Percentiles rank a stretch among this genome's conserved stretches.
These are phyloP conservation scores for Talaromyces rugulosus DNA, from an alignment of 2,329 filamentous ascomycete genomes.

Conservation along the genomic window DNA sequence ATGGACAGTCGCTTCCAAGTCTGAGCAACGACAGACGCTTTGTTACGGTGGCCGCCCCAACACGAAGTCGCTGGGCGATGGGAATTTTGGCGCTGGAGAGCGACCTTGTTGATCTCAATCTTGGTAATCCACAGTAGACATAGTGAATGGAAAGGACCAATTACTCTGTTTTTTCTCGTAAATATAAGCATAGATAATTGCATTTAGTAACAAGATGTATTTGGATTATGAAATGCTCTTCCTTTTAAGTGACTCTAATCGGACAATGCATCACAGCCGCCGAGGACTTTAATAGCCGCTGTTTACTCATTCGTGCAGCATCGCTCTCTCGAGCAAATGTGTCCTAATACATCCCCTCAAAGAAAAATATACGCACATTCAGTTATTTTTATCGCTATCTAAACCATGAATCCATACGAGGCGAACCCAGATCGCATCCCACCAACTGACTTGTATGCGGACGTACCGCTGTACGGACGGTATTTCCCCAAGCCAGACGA, in stretches of 20 bases:
- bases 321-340: no score
- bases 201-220: no score
- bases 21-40: slow-evolving; percentile 11
- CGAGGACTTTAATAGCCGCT: no score
- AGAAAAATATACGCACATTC: not conserved
- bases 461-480: not conserved
- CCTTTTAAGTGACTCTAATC: no score
- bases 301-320: no score
- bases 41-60: slow-evolving; percentile 4
- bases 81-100: slow-evolving; percentile 11
- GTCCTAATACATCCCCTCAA: no score
- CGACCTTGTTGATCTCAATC: slow-evolving; percentile 7
- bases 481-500: not conserved
- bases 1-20: not conserved
- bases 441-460: not conserved
- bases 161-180: no score
- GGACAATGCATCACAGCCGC: no score
- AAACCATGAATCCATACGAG: not conserved
- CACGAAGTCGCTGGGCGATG: slow-evolving; percentile 9
- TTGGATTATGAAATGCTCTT: no score
- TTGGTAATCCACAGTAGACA: not conserved
- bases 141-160: not conserved
- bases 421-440: not conserved
- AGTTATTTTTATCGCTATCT: not conserved
- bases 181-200: no score